Evolutionary conservation across 140 eudicot genomes (phyloP).

Genomic region (Cichorium intybus): DNA sequence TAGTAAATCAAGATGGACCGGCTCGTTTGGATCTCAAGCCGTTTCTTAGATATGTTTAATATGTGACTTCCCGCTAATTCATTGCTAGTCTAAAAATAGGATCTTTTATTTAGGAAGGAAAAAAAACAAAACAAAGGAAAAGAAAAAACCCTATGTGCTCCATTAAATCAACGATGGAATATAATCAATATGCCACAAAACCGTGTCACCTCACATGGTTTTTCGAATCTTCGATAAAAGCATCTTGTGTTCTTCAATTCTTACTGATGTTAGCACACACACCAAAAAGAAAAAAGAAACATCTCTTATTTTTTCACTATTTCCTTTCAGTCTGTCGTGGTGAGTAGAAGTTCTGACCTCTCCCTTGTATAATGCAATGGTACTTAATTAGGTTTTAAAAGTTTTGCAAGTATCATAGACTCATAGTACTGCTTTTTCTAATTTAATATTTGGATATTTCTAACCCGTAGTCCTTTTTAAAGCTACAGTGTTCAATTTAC

Average conservation of each 20-base stretch:
- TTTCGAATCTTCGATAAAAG: background rate
- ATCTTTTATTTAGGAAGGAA: too few relatives aligned
- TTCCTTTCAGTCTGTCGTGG: background rate
- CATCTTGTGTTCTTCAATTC: background rate
- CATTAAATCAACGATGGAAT: background rate
- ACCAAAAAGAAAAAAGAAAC: background rate
- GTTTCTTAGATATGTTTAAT: too few relatives aligned
- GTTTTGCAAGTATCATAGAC: background rate
- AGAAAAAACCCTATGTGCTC: too few relatives aligned
- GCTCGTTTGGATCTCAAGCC: too few relatives aligned
- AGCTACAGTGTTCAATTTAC: background rate
- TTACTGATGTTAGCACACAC: background rate
- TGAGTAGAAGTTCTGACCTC: background rate
- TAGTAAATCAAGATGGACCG: too few relatives aligned
- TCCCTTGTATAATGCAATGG: background rate
- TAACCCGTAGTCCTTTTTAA: background rate
- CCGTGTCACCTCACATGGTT: background rate
- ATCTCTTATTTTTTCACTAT: background rate
- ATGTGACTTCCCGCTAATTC: too few relatives aligned
- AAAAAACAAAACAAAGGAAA: too few relatives aligned
- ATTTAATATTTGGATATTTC: background rate
- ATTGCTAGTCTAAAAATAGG: too few relatives aligned
- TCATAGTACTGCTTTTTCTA: background rate
- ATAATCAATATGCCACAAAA: background rate
- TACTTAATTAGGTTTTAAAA: background rate